Evolutionary conservation across 345 rosid species (phyloP), one percentile per base, ranked within the genome.

Genomic region (Bruguiera sexangula): DNA sequence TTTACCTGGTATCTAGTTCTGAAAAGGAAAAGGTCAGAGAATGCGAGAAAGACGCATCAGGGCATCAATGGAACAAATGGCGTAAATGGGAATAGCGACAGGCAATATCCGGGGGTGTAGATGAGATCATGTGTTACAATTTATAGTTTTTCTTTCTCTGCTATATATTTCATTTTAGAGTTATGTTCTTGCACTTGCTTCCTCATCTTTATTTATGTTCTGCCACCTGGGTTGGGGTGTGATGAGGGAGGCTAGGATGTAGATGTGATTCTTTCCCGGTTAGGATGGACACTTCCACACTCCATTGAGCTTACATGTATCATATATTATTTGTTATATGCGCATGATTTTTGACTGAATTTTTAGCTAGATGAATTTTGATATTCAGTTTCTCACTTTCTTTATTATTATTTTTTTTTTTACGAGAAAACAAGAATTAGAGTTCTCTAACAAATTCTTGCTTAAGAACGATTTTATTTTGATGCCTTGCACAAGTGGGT

Each of bases 1-100:
- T 83, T 66, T 59, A 83, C 84, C 2, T 84, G 86, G 87, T 76
- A 39, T 65, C 26, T 84, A 8, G 84, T 78, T 68, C 37, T 77
- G 27, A 85, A 71, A 74, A 83, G 81, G 82, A 87, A 75, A 74
- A 73, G 69, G 79, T 66, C 80, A 29, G 85, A 76, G 27, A 34
- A 58, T n/a, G 76, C 50, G 11, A 54, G 60, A 29, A 81, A 82
- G 56, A 46, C 20, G 60, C 69, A 69, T 0, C 71, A 67, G 11
- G 77, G 67, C 66, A 43, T 53, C 26, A 83, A 80, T 59, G 84
- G 78, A 65, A 55, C 73, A 39, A 74, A 76, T 48, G 82, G 82
- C 39, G 55, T 30, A 21, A 80, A 78, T 46, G 78, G 71, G 0
- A 37, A 75, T 26, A 72, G 76, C 54, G 68, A 22, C 11, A 31